Evolutionary conservation across 2,329 filamentous ascomycete species (phyloP).

Genomic region (Orbilia javanica): DNA sequence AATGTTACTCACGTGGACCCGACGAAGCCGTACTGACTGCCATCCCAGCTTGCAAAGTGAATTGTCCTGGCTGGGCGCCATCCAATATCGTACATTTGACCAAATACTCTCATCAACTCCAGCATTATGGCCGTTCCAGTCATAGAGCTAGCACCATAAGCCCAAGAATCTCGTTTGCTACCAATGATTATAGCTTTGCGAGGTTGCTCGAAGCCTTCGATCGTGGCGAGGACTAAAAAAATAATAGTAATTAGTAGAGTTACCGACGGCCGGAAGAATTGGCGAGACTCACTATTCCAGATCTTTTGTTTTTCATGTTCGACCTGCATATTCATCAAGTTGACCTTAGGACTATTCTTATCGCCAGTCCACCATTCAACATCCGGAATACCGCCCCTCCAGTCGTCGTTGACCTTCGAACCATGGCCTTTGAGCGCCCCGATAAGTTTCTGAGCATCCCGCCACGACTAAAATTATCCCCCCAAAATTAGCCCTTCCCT

Average conservation of each 20-base stretch:
- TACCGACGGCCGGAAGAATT: background rate
- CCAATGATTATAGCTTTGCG: conserved; percentile 89
- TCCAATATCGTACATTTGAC: conserved; percentile 78
- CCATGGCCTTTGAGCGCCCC: conserved; percentile 82
- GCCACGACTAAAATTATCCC: conserved; percentile 72
- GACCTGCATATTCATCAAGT: conserved; percentile 87
- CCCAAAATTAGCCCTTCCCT: conserved; percentile 7
- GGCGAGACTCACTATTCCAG: conserved; percentile 74
- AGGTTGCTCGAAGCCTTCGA: conserved; percentile 84
- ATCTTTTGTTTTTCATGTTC: conserved; percentile 85
- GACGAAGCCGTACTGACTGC: conserved; percentile 89
- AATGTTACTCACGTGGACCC: conserved; percentile 75
- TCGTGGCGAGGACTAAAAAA: conserved; percentile 80
- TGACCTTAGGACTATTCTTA: conserved; percentile 78
- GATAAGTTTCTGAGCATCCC: conserved; percentile 84
- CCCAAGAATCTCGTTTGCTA: conserved; percentile 93
- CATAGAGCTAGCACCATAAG: conserved; percentile 88
- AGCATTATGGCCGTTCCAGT: conserved; percentile 91
- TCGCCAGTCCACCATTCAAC: conserved; percentile 86
- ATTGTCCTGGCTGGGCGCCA: conserved; percentile 96
- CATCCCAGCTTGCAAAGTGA: conserved; percentile 97
- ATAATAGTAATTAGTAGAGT: background rate
- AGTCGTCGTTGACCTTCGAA: conserved; percentile 75
- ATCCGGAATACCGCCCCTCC: conserved; percentile 82
- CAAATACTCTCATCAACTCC: conserved; percentile 87